Base-by-base conservation (phyloP, 2,329 filamentous ascomycete genomes). In the Magnaporthales sp. region DNA sequence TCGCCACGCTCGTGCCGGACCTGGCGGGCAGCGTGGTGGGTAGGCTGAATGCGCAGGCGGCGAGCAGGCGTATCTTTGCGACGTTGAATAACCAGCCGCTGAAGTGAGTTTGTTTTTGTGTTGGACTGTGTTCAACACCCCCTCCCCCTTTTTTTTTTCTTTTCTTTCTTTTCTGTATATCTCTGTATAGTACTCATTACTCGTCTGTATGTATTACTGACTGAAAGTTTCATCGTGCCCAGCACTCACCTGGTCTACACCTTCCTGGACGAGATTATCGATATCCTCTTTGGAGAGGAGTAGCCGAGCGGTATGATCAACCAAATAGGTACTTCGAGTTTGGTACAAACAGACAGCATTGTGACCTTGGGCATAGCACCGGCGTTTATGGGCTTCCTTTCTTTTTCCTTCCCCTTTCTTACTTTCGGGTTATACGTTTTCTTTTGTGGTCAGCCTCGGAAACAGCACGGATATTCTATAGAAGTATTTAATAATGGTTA, bases 1-100 rank as follows among this genome's bases (percentile, higher is more conserved):
- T 99, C 63, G 92, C 91, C 10, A 96, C 93, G 10, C 84, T 99
- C 64, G 83, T 99, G 24, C 95, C 95, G 2, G 95, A 99, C 76
- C 75, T 99, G 67, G 94, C 92, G 9, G 93, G 90, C 8, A 97
- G 91, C 77, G 96, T 99, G 7, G 96, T 99, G 19, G 95, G 95
- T 4, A 86, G 93, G 73, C 86, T 89, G 60, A 99, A 99, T 79
- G 95, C 96, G 19, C 91, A 96, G 75, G 90, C 90, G 67, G 95
- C 95, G 26, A 93, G 93, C 69, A 86, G 94, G 71, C 90, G 93
- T 73, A 86, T 98, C 63, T 92, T 96, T 80, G 93, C 93, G 10
- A 93, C 91, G 62, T 81, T 98, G 71, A 99, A 99, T 77, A 99
- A 98, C 78, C 84, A 88, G 67, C 84, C 92, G 70, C 81, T 99